A percentile compares a stretch with the other conserved stretches of the same genome.
phyloP scores from a whole-genome alignment of 306 rosid genomes.

The Pachyrhizus erosus region DNA sequence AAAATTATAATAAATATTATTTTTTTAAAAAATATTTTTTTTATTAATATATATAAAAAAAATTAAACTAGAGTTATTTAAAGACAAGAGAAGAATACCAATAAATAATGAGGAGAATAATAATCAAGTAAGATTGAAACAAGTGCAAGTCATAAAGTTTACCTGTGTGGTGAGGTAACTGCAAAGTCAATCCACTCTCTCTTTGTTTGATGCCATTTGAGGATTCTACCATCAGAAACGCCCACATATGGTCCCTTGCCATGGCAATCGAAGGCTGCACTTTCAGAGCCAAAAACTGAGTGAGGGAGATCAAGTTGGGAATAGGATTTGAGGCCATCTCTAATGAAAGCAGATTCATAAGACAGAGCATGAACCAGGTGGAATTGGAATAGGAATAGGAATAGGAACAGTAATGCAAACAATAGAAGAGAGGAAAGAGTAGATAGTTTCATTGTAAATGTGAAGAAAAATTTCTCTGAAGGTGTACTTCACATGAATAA shows the following conservation, averaged over 20 bases:
- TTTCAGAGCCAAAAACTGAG: slow-evolving; percentile 58
- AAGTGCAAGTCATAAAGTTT: too few species aligned
- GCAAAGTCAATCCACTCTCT: slow-evolving; percentile 59
- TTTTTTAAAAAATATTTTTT: too few species aligned
- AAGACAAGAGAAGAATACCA: too few species aligned
- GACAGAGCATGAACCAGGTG: not conserved
- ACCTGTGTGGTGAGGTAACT: slow-evolving; percentile 57
- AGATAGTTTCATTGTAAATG: not conserved
- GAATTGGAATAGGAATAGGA: too few species aligned
- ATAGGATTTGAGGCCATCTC: slow-evolving; percentile 21
- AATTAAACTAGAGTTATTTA: too few species aligned
- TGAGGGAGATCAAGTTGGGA: slow-evolving; percentile 41
- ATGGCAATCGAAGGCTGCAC: slow-evolving; percentile 67
- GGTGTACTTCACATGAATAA: not conserved
- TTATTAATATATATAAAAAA: too few species aligned
- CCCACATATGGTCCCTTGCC: slow-evolving; percentile 66
- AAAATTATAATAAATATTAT: too few species aligned
- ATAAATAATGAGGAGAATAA: too few species aligned
- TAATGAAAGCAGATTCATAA: not conserved
- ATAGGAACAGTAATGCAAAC: too few species aligned
- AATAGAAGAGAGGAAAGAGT: not conserved
- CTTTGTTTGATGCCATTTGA: slow-evolving; percentile 53
- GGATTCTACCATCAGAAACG: slow-evolving; percentile 67
- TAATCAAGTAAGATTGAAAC: too few species aligned
- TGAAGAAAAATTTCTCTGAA: not conserved